Conservation (phyloP, 768 basidiomycete genomes). For the Lyophyllum atratum region DNA sequence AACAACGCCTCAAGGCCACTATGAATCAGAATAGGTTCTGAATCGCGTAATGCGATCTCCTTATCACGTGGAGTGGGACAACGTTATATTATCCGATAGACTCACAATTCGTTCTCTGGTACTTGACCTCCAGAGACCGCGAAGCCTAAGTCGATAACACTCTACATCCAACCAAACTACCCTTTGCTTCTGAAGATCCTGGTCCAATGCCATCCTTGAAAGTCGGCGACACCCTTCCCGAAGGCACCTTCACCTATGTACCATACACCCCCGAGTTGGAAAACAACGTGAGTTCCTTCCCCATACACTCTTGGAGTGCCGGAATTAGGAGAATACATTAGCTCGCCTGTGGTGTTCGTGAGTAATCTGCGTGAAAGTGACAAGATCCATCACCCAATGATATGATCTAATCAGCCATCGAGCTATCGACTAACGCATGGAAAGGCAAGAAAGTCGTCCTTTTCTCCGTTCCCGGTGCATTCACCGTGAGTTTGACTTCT, state of each 20-base stretch:
- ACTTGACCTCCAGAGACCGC: not conserved
- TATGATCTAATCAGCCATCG: slow-evolving; percentile 42
- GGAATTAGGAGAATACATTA: slow-evolving; percentile 23
- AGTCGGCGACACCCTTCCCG: slow-evolving; percentile 40
- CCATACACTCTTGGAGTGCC: not conserved
- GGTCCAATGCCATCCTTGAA: slow-evolving; percentile 31
- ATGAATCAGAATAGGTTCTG: not conserved
- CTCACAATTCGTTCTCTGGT: not conserved
- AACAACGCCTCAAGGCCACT: not conserved
- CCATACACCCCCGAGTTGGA: slow-evolving; percentile 66
- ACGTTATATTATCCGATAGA: not conserved
- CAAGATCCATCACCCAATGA: not conserved
- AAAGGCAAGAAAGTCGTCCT: slow-evolving; percentile 83
- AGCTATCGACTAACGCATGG: slow-evolving; percentile 63
- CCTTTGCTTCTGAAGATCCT: not conserved
- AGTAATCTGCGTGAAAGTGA: slow-evolving; percentile 27
- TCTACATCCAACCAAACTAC: not conserved
- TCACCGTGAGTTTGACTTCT: slow-evolving; percentile 56
- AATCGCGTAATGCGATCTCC: not conserved
- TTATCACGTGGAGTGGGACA: slow-evolving; percentile 1
- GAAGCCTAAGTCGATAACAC: not conserved
- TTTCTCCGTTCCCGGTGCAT: slow-evolving; percentile 79
- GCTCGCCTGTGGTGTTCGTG: slow-evolving; percentile 68
- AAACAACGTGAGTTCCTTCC: slow-evolving; percentile 45
- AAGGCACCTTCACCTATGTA: slow-evolving; percentile 49